Evolutionary conservation across 2,329 filamentous ascomycete genomes (phyloP).

Genomic region (Esteya vermicola): DNA sequence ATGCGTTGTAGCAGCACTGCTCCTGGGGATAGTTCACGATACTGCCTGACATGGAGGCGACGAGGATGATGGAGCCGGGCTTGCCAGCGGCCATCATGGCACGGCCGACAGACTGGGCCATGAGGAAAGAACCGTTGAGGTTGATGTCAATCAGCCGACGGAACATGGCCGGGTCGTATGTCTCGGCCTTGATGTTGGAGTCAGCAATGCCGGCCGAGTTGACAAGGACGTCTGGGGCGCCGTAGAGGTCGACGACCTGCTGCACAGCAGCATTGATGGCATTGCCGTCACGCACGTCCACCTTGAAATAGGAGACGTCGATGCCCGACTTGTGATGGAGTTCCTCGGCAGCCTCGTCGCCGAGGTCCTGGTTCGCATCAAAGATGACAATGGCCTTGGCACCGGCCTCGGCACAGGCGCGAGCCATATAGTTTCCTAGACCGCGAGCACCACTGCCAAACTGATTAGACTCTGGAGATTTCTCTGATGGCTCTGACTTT

Average conservation of each 20-base stretch:
- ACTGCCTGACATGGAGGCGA: constrained; percentile 69
- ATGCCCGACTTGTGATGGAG: constrained; percentile 60
- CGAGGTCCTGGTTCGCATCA: constrained; percentile 62
- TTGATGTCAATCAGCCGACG: constrained; percentile 71
- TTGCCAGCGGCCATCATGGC: constrained; percentile 60
- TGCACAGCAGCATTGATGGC: constrained; percentile 58
- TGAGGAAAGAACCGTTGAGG: constrained; percentile 64
- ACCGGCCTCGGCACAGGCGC: constrained; percentile 62
- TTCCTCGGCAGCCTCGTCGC: constrained; percentile 54
- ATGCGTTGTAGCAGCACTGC: constrained; percentile 72
- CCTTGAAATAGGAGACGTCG: constrained; percentile 63
- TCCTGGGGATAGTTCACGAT: constrained; percentile 81
- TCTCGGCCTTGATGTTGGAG: constrained; percentile 72
- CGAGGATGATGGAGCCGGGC: constrained; percentile 60
- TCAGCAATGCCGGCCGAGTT: constrained; percentile 71
- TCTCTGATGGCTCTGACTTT: too few relatives aligned
- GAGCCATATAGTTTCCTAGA: constrained; percentile 66
- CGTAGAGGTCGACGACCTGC: constrained; percentile 50
- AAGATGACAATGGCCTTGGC: constrained; percentile 62
- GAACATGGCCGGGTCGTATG: constrained; percentile 63
- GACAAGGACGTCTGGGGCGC: constrained; percentile 60
- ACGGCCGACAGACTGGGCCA: constrained; percentile 57
- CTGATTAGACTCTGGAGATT: constrained; percentile 16
- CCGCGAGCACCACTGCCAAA: constrained; percentile 52
- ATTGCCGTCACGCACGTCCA: constrained; percentile 59